These are phyloP conservation scores for Tylopilus sp. DNA, from an alignment of 1,284 basidiomycete genomes.

Conservation along the genomic window DNA sequence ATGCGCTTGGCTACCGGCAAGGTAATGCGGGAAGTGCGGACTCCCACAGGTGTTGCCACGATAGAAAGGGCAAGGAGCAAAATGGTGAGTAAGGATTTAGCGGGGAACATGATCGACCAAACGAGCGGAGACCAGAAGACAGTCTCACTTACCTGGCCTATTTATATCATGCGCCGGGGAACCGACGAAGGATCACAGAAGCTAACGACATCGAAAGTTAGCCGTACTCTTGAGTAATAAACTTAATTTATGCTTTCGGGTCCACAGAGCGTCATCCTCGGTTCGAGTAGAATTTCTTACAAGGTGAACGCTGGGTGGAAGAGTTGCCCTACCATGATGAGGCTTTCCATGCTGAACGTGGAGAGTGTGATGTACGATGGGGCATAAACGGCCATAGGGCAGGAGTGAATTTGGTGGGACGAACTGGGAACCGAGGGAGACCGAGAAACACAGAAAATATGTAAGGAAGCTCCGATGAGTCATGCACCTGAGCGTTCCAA, in stretches of 20 bases:
- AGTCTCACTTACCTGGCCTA: not conserved
- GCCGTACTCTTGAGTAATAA: no score
- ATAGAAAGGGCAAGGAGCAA: conserved; percentile 46
- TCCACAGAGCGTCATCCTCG: no score
- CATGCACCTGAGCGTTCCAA: conserved; percentile 93
- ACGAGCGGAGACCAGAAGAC: conserved; percentile 2
- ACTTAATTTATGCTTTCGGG: no score
- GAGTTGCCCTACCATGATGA: conserved; percentile 81
- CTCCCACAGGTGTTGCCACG: conserved; percentile 41
- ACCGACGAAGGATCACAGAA: not conserved
- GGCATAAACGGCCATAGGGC: conserved; percentile 47
- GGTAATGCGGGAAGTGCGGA: conserved; percentile 41
- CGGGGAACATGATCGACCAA: conserved; percentile 29
- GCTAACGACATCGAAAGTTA: no score
- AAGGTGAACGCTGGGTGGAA: not conserved
- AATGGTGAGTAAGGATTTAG: conserved; percentile 38
- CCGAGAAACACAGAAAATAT: conserved; percentile 96
- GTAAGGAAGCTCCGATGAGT: conserved; percentile 84
- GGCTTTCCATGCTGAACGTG: conserved; percentile 65
- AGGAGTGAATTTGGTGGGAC: conserved; percentile 87
- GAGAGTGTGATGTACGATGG: not conserved
- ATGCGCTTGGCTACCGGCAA: conserved; percentile 48
- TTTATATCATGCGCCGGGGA: conserved; percentile 21
- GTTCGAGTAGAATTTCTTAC: no score
- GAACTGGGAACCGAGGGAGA: conserved; percentile 77